Evolutionary conservation across 2,329 filamentous ascomycete genomes (phyloP).

Genomic region (Fusarium sp.): DNA sequence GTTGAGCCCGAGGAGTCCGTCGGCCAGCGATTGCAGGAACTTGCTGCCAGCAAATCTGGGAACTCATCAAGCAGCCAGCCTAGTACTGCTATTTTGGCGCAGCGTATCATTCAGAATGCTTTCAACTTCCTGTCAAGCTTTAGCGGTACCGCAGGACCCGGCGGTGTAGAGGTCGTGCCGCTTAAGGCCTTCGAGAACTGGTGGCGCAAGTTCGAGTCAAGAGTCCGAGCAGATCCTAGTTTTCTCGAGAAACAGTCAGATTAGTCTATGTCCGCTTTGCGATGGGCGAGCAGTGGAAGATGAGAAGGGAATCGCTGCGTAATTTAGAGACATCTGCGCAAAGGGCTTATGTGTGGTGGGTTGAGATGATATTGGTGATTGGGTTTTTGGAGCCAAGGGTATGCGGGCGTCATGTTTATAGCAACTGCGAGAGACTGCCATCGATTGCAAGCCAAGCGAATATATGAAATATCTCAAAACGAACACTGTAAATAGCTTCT

Average conservation of each 20-base stretch:
- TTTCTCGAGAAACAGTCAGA: slow-evolving; percentile 78
- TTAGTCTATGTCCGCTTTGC: slow-evolving; percentile 1
- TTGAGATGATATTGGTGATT: background rate
- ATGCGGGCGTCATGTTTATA: slow-evolving; percentile 2
- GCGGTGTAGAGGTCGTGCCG: slow-evolving; percentile 87
- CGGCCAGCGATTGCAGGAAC: slow-evolving; percentile 71
- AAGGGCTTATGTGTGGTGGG: background rate
- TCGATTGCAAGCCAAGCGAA: slow-evolving; percentile 1
- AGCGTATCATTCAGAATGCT: slow-evolving; percentile 94
- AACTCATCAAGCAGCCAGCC: slow-evolving; percentile 53
- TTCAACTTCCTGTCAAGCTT: slow-evolving; percentile 97
- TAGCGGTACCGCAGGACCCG: slow-evolving; percentile 69
- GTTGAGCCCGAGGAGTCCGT: slow-evolving; percentile 82
- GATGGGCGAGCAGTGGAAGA: background rate
- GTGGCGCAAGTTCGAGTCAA: slow-evolving; percentile 96
- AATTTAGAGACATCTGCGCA: background rate
- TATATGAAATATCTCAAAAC: background rate
- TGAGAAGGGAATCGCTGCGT: background rate
- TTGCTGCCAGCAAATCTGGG: slow-evolving; percentile 55
- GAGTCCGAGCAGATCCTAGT: slow-evolving; percentile 83
- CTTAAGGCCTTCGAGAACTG: slow-evolving; percentile 95
- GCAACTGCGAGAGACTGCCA: slow-evolving; percentile 19
- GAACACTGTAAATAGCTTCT: background rate
- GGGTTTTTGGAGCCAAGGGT: background rate
- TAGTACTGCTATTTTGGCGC: slow-evolving; percentile 83